phyloP scores from a whole-genome alignment of 805 yeast genomes.

The Wickerhamomyces chaumierensis region DNA sequence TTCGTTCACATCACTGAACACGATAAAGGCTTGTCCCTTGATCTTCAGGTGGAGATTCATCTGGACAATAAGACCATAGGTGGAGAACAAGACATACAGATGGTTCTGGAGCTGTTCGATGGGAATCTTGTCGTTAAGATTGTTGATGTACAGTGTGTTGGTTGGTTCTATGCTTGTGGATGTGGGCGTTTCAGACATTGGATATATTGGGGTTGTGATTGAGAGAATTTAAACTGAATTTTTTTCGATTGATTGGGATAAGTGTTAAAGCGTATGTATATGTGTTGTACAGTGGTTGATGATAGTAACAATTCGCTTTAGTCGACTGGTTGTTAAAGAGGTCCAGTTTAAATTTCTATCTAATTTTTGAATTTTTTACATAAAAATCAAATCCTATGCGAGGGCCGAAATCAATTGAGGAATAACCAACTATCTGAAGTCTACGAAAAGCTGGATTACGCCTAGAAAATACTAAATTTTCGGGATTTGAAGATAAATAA shows the following conservation, averaged over 20 bases:
- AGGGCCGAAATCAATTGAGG: too few relatives aligned
- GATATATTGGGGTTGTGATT: not conserved
- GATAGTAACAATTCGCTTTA: too few relatives aligned
- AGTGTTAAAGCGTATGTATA: too few relatives aligned
- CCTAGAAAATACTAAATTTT: too few relatives aligned
- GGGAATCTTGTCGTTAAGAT: constrained; percentile 47
- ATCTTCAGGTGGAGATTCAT: constrained; percentile 32
- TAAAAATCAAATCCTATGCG: too few relatives aligned
- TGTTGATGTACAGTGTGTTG: constrained; percentile 46
- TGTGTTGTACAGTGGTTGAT: too few relatives aligned
- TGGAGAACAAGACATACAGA: constrained; percentile 45
- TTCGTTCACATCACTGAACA: constrained; percentile 34
- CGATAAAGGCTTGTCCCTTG: constrained; percentile 61
- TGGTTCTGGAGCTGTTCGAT: constrained; percentile 33
- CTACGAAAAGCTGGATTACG: too few relatives aligned
- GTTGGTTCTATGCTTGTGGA: constrained; percentile 7
- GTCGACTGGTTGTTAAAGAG: too few relatives aligned
- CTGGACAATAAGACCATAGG: constrained; percentile 55
- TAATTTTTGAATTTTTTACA: too few relatives aligned
- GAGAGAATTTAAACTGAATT: not conserved
- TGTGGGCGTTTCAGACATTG: not conserved
- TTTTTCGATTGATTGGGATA: not conserved
- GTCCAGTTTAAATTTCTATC: too few relatives aligned
- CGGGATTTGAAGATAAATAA: too few relatives aligned
- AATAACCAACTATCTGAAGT: too few relatives aligned